Conservation (phyloP, 163 green algal species). For the Chlorella variabilis region DNA sequence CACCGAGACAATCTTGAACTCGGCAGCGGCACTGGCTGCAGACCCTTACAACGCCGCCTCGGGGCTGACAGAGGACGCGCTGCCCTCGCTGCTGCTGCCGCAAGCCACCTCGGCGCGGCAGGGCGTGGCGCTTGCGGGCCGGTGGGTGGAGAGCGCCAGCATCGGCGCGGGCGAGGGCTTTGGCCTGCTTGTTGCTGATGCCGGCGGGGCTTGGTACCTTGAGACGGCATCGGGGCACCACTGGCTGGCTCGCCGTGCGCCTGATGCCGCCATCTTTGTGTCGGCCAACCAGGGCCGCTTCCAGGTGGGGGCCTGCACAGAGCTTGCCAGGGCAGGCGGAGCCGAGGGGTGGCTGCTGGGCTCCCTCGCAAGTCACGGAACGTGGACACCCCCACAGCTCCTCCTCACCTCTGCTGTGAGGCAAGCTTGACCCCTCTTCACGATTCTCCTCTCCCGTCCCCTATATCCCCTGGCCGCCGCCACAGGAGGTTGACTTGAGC, state of each 20-base stretch:
- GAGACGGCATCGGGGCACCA: background rate
- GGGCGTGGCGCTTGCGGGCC: background rate
- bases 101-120: background rate
- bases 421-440: no score
- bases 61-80: background rate
- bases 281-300: slow-evolving; percentile 17
- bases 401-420: no score
- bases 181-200: background rate
- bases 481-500: slow-evolving; percentile 25
- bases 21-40: background rate
- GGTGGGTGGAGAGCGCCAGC: background rate
- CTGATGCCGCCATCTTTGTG: slow-evolving; percentile 4
- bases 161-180: background rate
- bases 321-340: background rate
- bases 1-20: background rate
- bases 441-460: no score
- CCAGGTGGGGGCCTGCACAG: slow-evolving; percentile 12
- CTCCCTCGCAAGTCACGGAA: no score
- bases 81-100: slow-evolving; percentile 10
- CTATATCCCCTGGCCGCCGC: no score
- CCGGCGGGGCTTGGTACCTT: background rate
- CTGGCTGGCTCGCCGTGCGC: slow-evolving; percentile 10
- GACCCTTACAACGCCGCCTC: background rate
- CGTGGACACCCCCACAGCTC: no score
- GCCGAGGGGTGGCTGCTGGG: no score